Base-by-base conservation (phyloP, 2,329 filamentous ascomycete genomes). In the Ophiognomonia clavigignenti-juglandacearum region DNA sequence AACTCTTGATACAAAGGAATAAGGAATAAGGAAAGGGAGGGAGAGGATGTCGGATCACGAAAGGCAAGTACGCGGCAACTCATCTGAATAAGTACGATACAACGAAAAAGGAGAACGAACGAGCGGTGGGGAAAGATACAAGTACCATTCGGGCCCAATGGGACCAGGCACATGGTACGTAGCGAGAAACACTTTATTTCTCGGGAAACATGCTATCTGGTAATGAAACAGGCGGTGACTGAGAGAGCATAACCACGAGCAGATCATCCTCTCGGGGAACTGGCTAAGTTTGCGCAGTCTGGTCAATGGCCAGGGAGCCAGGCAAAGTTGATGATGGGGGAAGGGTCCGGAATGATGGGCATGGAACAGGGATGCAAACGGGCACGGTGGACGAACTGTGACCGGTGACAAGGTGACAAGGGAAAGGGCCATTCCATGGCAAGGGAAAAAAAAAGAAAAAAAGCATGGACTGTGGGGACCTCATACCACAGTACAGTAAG, bases 181-280 rank as follows among this genome's bases (percentile, higher is more conserved):
- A 45, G 41, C 42, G 40, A 23, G 38, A 52, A 52, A 45, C 42
- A 49, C 39, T 43, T 43, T 52, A 43, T 46, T 46, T 40, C 47
- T 52, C 50, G 50, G 50, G 39, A 35, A 45, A 52, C 49, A 46
- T 45, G 23, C 35, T 49, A 45, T 39, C 37, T 32, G 38, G 43
- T n/a, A 52, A 48, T 49, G 50, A 52, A 52, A 52, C 50, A 52
- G 39, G 50, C 50, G 50, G 50, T 52, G 50, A 52, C 50, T 51
- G 49, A 39, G 46, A 43, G 42, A 45, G 46, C 39, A 16, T 42
- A 37, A 48, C 43, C 45, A 23, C 49, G 42, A 51, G 41, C 38
- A 29, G 49, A 51, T 51, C 49, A 51, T 49, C 49, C 50, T 52
- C 42, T 36, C 42, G 42, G 48, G 49, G 49, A 45, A 42, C 49